Percentiles rank a stretch among this genome's conserved stretches.
phyloP scores from a whole-genome alignment of 2,329 filamentous ascomycete species.

The Pseudogymnoascus sp. region DNA sequence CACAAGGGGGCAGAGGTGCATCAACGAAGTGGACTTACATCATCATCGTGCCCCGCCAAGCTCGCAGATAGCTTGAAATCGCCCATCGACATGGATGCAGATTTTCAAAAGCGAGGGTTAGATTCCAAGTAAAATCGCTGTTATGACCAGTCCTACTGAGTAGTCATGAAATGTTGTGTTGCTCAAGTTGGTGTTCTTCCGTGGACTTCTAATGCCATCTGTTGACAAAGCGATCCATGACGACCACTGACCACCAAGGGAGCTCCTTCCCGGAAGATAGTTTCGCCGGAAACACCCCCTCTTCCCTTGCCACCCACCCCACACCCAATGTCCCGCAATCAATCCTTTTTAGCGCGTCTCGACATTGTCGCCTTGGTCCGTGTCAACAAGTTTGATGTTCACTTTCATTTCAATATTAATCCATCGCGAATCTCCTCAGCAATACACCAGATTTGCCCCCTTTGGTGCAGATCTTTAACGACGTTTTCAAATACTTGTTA shows the following conservation, averaged over 20 bases:
- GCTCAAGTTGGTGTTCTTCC: background rate
- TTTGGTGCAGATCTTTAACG: background rate
- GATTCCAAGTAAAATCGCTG: background rate
- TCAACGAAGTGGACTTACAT: slow-evolving; percentile 52
- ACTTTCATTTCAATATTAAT: slow-evolving; percentile 7
- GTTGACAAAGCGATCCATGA: slow-evolving; percentile 3
- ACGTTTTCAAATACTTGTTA: slow-evolving; percentile 3
- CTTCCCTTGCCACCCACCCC: background rate
- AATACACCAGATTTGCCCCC: slow-evolving; percentile 1
- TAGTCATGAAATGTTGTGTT: background rate
- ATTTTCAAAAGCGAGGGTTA: background rate
- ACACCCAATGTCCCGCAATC: slow-evolving; percentile 5
- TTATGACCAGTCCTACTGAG: background rate
- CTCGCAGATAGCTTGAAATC: slow-evolving; percentile 92
- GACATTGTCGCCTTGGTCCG: slow-evolving; percentile 6
- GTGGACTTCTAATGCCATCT: slow-evolving; percentile 6
- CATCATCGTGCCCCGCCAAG: slow-evolving; percentile 81
- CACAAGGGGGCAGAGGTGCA: background rate
- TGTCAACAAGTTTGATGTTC: slow-evolving; percentile 4
- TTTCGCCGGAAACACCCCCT: background rate
- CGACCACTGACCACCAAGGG: background rate
- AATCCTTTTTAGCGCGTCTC: slow-evolving; percentile 8
- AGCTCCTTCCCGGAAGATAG: background rate
- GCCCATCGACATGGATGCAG: slow-evolving; percentile 44
- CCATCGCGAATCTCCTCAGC: background rate